phyloP scores from a whole-genome alignment of 164 flowering plant species.

The Umbilicus rupestris region DNA sequence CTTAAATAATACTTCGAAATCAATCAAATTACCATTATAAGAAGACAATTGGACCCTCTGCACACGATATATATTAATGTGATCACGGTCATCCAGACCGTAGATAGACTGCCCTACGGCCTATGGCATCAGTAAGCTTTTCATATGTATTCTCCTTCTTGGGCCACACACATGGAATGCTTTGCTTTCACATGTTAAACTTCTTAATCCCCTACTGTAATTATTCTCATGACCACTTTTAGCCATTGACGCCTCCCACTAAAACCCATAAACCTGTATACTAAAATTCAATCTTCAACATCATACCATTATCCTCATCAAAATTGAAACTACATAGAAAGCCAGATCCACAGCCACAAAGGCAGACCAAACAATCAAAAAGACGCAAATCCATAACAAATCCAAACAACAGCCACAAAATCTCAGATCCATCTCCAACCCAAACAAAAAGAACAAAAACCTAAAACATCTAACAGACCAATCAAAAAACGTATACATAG shows the following conservation, averaged over 20 bases:
- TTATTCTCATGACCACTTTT: not conserved
- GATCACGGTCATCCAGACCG: not conserved
- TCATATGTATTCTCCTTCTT: not conserved
- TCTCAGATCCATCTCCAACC: constrained; percentile 1
- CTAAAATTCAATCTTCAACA: not conserved
- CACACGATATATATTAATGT: not conserved
- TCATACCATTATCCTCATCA: not conserved
- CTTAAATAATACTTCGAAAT: not conserved
- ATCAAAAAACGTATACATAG: not conserved
- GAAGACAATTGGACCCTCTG: not conserved
- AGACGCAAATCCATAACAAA: not conserved
- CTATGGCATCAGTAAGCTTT: not conserved
- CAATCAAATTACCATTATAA: not conserved
- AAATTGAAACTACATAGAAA: not conserved
- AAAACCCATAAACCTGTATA: not conserved
- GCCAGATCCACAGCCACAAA: not conserved
- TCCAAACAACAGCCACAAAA: not conserved
- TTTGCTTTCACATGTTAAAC: not conserved
- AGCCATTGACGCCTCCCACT: not conserved
- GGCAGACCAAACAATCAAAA: not conserved
- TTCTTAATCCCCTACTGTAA: not conserved
- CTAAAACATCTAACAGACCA: not conserved
- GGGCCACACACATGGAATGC: too few species aligned
- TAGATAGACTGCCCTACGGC: not conserved
- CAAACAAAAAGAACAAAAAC: not conserved